phyloP scores from a whole-genome alignment of 129 eudicot species.

The Erigeron canadensis region DNA sequence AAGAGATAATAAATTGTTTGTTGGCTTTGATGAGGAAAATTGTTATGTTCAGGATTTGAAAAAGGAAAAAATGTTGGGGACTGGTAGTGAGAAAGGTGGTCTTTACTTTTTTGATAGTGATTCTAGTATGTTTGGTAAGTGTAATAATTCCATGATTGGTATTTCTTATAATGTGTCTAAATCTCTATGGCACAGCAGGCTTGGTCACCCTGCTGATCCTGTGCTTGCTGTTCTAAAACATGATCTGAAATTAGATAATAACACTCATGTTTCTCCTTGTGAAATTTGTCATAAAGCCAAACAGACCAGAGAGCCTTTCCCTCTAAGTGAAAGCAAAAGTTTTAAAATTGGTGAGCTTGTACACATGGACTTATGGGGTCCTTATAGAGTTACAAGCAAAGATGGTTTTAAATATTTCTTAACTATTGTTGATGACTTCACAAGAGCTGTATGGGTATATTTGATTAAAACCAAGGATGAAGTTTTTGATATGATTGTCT shows the following conservation, averaged over 20 bases:
- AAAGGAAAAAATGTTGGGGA: neutral
- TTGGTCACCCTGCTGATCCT: conserved; percentile 4
- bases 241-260: no score
- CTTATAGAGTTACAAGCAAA: neutral
- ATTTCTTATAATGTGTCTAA: neutral
- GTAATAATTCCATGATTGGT: no score
- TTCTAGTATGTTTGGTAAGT: no score
- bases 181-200: neutral
- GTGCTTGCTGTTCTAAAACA: no score
- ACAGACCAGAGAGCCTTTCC: neutral
- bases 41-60: neutral
- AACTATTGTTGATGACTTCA: neutral
- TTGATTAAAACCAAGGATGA: neutral
- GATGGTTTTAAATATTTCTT: neutral
- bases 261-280: neutral
- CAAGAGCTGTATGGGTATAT: neutral
- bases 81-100: neutral
- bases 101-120: neutral
- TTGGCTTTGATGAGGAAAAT: neutral
- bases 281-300: neutral
- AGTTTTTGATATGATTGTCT: neutral
- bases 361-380: neutral
- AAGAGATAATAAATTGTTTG: neutral
- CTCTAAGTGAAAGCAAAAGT: neutral
- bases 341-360: neutral